Evolutionary conservation across 768 basidiomycete species (phyloP), one percentile per base, ranked within the genome.

Genomic region (Lenzites betulinus): DNA sequence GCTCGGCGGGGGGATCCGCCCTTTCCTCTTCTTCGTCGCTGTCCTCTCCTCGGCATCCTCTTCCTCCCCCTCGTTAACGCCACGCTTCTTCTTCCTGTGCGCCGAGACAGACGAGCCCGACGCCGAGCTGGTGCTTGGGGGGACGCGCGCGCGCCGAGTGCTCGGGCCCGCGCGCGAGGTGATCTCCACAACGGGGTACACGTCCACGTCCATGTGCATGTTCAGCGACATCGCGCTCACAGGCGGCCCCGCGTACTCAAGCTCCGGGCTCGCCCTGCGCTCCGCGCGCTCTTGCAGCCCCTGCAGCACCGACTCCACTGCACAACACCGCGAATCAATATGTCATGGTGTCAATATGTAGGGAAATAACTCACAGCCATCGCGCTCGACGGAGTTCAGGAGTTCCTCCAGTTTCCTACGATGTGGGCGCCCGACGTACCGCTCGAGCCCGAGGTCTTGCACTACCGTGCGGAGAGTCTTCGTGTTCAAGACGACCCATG

Each of bases 391-490:
- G 20, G 57, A 62, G 3, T 58, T 58, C 33, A 71, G 57, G 26
- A 65, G 63, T 36, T 64, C 55, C 51, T 67, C 54, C 64, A 71
- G 66, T 6, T 66, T 69, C 30, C 63, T 59, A 44, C 66, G 64
- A 51, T 48, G 56, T 2, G 16, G n/a, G 35, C 63, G 64, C 28
- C 58, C 57, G 42, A 47, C 55, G 50, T 58, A 62, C 6, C 51
- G 51, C 23, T 57, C 51, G 18, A 69, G 60, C 36, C 69, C 70
- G 35, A 71, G 62, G 58, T 71, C 70, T 23, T 62, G 61, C 58
- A 63, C 57, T 16, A 71, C 59, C 2, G 65, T 59, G 48, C 66
- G 67, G 38, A 71, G 49, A 2, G 70, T 71, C n/a, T 69, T 66
- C 25, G 58, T 59, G 30, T 64, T 67, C 43, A 71, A 57, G 12